Evolutionary conservation across 1,284 basidiomycete species (phyloP).

Genomic region (Psilocybe mexicana): DNA sequence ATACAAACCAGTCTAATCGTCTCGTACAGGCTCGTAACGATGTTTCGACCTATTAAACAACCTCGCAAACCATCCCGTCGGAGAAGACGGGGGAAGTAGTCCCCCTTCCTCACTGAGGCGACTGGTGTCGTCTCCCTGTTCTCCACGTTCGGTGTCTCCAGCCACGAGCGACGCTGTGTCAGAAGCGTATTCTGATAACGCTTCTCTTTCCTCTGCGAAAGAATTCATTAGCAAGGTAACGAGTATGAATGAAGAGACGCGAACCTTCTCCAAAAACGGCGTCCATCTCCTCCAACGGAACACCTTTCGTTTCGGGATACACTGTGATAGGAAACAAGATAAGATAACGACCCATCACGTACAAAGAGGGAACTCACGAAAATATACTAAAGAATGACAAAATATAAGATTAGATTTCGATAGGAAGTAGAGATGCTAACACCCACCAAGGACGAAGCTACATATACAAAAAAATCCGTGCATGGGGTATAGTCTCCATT

Average conservation of each 20-base stretch:
- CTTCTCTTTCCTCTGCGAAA: slow-evolving; percentile 52
- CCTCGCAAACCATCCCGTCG: not conserved
- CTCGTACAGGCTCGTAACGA: not conserved
- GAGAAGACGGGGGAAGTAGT: not conserved
- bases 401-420: not conserved
- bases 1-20: not conserved
- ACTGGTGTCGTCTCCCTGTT: not conserved
- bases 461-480: slow-evolving; percentile 92
- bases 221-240: not conserved
- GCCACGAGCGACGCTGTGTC: slow-evolving; percentile 21
- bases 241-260: slow-evolving; percentile 1
- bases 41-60: not conserved
- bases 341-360: not conserved
- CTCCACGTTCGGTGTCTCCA: slow-evolving; percentile 2
- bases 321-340: slow-evolving; percentile 41
- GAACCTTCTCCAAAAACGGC: slow-evolving; percentile 79
- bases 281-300: slow-evolving; percentile 83
- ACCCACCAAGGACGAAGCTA: slow-evolving; percentile 78
- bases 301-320: slow-evolving; percentile 81
- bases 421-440: slow-evolving; percentile 22
- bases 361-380: slow-evolving; percentile 47
- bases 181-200: slow-evolving; percentile 71
- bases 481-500: slow-evolving; percentile 95
- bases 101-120: not conserved
- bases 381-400: slow-evolving; percentile 54